Evolutionary conservation across 2,329 filamentous ascomycete genomes (phyloP).

Genomic region (Microdochium trichocladiopsis): DNA sequence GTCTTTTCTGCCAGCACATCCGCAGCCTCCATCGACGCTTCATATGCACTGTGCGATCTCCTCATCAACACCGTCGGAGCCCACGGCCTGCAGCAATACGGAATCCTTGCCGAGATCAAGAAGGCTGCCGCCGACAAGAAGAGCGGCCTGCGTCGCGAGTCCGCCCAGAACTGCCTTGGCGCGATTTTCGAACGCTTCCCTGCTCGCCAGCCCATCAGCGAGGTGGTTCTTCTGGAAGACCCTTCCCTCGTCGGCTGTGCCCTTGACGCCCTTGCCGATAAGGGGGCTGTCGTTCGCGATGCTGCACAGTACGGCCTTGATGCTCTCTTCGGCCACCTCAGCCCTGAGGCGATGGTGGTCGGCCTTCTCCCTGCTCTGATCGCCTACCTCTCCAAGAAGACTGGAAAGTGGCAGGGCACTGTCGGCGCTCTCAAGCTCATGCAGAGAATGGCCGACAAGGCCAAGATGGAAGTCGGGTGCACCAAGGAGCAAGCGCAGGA

Average conservation of each 20-base stretch:
- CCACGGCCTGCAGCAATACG: conserved; percentile 44
- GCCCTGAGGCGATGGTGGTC: conserved; percentile 73
- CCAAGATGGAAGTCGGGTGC: conserved; percentile 71
- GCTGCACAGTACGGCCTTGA: conserved; percentile 92
- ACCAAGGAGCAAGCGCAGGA: conserved; percentile 77
- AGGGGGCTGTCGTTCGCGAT: conserved; percentile 81
- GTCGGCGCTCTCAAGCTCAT: conserved; percentile 80
- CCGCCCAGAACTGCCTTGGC: conserved; percentile 89
- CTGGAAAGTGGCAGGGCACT: conserved; percentile 95
- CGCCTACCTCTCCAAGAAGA: conserved; percentile 71
- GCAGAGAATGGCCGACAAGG: conserved; percentile 92
- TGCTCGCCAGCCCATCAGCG: conserved; percentile 66
- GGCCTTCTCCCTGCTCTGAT: conserved; percentile 73
- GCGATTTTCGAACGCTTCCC: conserved; percentile 90
- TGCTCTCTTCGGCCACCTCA: conserved; percentile 72
- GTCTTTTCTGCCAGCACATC: conserved; percentile 66
- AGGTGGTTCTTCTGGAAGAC: conserved; percentile 75
- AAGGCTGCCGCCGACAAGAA: conserved; percentile 92
- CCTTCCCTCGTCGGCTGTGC: conserved; percentile 64
- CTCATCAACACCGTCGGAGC: conserved; percentile 47
- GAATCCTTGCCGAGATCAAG: conserved; percentile 47
- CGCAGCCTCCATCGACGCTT: conserved; percentile 58
- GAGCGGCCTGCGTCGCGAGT: conserved; percentile 75
- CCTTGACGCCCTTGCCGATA: conserved; percentile 83
- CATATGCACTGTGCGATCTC: conserved; percentile 54